A percentile compares a stretch with the other conserved stretches of the same genome.
Conservation (phyloP, 2,329 filamentous ascomycete genomes). For the Aspergillus sp. region DNA sequence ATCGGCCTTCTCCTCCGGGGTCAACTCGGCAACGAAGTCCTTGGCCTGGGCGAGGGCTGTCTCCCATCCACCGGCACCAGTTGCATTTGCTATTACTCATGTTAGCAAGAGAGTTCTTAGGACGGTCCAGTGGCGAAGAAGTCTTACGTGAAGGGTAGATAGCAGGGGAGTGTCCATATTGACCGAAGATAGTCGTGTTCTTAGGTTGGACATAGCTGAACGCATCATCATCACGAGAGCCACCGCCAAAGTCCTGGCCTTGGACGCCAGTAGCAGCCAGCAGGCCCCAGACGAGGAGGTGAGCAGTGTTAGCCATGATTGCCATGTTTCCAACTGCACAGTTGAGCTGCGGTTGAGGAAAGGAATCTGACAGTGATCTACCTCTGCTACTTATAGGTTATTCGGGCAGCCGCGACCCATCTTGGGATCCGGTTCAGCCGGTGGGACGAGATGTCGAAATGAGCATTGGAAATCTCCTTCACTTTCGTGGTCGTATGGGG, state of each 20-base stretch:
- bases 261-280: neutral
- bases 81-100: constrained; percentile 13
- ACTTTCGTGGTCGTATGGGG: neutral
- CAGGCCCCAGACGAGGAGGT: neutral
- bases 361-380: neutral
- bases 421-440: neutral
- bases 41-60: constrained; percentile 15
- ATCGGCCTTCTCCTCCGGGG: constrained; percentile 26
- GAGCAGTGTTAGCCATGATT: neutral
- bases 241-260: neutral
- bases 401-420: neutral
- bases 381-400: neutral
- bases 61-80: constrained; percentile 24
- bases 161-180: constrained; percentile 19
- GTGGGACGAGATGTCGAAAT: neutral
- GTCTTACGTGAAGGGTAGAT: constrained; percentile 22
- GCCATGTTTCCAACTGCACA: neutral
- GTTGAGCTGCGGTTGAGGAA: neutral
- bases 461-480: neutral
- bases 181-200: constrained; percentile 20
- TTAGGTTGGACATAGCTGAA: constrained; percentile 21
- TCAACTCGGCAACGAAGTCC: constrained; percentile 20
- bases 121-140: neutral
- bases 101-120: neutral
- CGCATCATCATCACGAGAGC: neutral